Evolutionary conservation across 805 yeast genomes (phyloP).

Genomic region (Ogataea kodamae): DNA sequence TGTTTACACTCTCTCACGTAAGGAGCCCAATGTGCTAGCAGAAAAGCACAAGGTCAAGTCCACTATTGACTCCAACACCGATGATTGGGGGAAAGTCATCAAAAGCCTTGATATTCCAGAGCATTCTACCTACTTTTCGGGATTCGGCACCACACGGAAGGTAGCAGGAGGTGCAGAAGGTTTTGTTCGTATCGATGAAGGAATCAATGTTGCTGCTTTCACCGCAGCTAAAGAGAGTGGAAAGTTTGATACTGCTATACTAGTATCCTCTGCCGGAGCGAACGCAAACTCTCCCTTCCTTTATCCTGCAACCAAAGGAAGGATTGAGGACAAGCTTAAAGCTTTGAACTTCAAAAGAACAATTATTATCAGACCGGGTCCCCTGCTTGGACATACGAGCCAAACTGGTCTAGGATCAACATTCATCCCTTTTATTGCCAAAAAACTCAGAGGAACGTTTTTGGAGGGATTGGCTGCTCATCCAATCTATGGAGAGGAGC

Average conservation of each 20-base stretch:
- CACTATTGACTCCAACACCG: conserved; percentile 44
- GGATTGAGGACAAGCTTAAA: conserved; percentile 63
- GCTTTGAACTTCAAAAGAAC: conserved; percentile 66
- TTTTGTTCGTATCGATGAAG: conserved; percentile 72
- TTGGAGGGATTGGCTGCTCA: not conserved
- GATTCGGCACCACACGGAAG: conserved; percentile 72
- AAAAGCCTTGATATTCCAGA: conserved; percentile 28
- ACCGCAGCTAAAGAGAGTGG: conserved; percentile 71
- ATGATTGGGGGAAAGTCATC: conserved; percentile 48
- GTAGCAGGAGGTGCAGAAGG: conserved; percentile 70
- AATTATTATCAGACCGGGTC: conserved; percentile 76
- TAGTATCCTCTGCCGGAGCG: conserved; percentile 70
- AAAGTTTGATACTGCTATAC: conserved; percentile 54
- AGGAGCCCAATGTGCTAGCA: conserved; percentile 32
- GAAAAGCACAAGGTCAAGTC: conserved; percentile 19
- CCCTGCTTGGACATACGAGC: conserved; percentile 47
- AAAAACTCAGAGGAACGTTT: conserved; percentile 35
- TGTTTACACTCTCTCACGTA: conserved; percentile 51
- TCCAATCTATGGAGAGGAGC: conserved; percentile 64
- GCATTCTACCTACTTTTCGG: conserved; percentile 51
- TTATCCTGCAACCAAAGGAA: conserved; percentile 69
- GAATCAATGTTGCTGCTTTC: conserved; percentile 64
- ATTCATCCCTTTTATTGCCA: conserved; percentile 17
- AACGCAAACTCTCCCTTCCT: conserved; percentile 51
- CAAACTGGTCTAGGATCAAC: not conserved